A percentile compares a stretch with the other conserved stretches of the same genome.
These are phyloP conservation scores for Ascochyta koolunga DNA, from an alignment of 2,329 filamentous ascomycete genomes.

Conservation along the genomic window DNA sequence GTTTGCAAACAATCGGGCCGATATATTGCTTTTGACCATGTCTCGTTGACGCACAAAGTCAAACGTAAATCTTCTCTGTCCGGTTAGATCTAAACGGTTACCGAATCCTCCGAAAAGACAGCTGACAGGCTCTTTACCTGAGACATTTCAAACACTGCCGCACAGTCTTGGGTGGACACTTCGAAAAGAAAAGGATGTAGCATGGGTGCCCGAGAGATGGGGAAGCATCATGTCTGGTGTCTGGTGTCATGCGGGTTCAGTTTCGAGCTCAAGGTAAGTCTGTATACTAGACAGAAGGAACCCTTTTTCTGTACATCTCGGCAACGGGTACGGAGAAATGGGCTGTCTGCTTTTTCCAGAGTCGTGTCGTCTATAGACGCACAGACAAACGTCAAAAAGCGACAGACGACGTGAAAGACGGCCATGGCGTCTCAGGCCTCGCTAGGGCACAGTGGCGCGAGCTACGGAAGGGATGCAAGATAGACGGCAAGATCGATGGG, in stretches of 20 bases:
- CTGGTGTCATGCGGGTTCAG: not conserved
- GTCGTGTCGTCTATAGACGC: conserved; percentile 10
- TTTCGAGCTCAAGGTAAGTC: not conserved
- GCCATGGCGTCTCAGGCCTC: conserved; percentile 43
- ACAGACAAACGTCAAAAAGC: conserved; percentile 15
- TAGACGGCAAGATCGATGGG: conserved; percentile 45
- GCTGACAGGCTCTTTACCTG: conserved; percentile 3
- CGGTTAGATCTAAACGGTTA: conserved; percentile 6
- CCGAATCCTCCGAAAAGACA: conserved; percentile 4
- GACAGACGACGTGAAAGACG: conserved; percentile 26
- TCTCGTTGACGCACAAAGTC: conserved; percentile 1
- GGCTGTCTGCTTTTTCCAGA: conserved; percentile 3
- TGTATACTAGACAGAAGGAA: not conserved
- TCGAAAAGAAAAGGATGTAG: conserved; percentile 10
- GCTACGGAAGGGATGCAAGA: conserved; percentile 47
- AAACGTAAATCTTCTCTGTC: conserved; percentile 1
- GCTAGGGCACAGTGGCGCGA: conserved; percentile 39
- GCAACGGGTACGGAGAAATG: conserved; percentile 6
- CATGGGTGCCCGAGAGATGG: not conserved
- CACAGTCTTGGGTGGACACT: conserved; percentile 6
- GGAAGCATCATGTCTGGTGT: conserved; percentile 3
- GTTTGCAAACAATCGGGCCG: conserved; percentile 14
- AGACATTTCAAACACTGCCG: conserved; percentile 6
- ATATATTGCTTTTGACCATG: conserved; percentile 10
- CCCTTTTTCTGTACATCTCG: not conserved